Evolutionary conservation across 192 early-diverging fungal species (phyloP).

Genomic region (Kickxella alabastrina): DNA sequence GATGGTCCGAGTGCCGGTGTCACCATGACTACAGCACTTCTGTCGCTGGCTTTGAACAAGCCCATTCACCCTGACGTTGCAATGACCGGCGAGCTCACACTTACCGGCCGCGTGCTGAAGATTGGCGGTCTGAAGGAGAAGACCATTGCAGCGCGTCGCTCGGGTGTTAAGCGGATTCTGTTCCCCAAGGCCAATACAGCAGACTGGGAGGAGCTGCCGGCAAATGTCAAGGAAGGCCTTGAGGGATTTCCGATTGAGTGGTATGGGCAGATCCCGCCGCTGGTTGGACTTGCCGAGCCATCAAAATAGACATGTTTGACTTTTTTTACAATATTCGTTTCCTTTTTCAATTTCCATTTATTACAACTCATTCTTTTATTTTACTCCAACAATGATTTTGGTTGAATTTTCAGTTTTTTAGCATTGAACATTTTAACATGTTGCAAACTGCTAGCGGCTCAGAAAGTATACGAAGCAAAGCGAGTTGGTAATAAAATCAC

Average conservation of each 20-base stretch:
- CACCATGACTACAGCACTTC: slow-evolving; percentile 92
- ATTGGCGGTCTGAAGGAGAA: slow-evolving; percentile 98
- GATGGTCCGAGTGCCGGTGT: slow-evolving; percentile 96
- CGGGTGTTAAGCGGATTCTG: slow-evolving; percentile 81
- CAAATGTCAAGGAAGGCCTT: slow-evolving; percentile 86
- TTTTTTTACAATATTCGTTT: not conserved
- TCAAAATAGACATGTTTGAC: not conserved
- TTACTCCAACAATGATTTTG: too few species aligned
- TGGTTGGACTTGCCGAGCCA: slow-evolving; percentile 31
- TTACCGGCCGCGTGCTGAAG: slow-evolving; percentile 96
- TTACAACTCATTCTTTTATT: too few species aligned
- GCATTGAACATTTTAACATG: too few species aligned
- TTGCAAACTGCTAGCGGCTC: too few species aligned
- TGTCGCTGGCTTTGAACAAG: slow-evolving; percentile 84
- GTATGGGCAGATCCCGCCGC: slow-evolving; percentile 67
- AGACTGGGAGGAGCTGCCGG: slow-evolving; percentile 97
- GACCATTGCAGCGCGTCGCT: slow-evolving; percentile 94
- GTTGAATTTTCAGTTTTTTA: too few species aligned
- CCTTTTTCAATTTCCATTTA: too few species aligned
- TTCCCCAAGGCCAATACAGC: slow-evolving; percentile 85
- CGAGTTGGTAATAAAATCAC: too few species aligned
- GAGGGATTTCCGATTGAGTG: slow-evolving; percentile 75
- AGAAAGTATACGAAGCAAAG: too few species aligned
- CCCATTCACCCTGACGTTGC: slow-evolving; percentile 77
- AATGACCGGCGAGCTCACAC: slow-evolving; percentile 98